Base-by-base conservation (phyloP, 371 early-diverging fungal species). In the Thermomucor indicae-seudaticae region DNA sequence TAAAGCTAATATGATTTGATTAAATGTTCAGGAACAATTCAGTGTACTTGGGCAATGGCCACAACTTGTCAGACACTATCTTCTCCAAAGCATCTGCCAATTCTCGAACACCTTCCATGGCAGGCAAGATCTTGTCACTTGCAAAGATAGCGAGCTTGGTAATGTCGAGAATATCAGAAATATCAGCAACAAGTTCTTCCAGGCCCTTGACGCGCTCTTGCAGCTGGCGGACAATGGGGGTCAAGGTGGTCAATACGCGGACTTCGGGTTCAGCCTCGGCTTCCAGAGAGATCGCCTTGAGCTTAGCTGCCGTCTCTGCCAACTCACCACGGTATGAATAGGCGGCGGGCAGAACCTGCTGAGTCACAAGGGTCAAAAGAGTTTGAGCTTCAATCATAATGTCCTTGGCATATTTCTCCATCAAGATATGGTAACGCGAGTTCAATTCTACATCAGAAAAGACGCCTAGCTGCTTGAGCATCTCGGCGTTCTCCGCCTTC, bases 401-500 rank as follows among this genome's bases (percentile, higher is more conserved):
- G 65, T 96, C 96, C 87, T 98, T 98, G 73, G 88, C 80, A 65
- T 96, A 97, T 64, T 90, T 92, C 77, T 98, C 97, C 59, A 84
- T 72, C 57, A 97, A 77, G 66, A 97, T 93, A 72, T 95, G 89
- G 85, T 84, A 93, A 58, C 97, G 90, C 27, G 97, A 93, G 48
- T 84, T 59, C 55, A 98, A 75, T 76, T 98, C 98, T 31, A 76
- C 69, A 48, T 84, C 80, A 34, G 90, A 84, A 69, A 96, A 91
- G 65, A 98, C 89, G 58, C 90, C 91, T 27, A 81, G 75, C 17
- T 73, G 66, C 56, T 74, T 79, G 60, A 98, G 72, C 84, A 96
- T 88, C 22, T 84, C 75, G 29, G 72, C 57, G 75, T 96, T 86
- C 46, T 65, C 64, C 25, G 83, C 72, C 48, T 79, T 79, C 46